Conservation (phyloP, 1,139 yeast genomes). For the Kodamaea fungicola region DNA sequence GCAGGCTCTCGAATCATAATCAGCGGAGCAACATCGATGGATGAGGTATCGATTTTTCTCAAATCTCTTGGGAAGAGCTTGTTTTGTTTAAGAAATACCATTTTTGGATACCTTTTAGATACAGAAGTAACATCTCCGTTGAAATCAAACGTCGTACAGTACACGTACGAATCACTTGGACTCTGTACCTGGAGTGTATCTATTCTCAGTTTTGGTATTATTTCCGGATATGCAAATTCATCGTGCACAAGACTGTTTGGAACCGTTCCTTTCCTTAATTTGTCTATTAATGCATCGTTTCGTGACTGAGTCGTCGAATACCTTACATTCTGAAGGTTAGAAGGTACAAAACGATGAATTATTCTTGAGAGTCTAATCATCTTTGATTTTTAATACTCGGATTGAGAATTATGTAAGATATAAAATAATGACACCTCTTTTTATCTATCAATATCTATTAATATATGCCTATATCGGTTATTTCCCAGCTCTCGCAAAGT, state of each 20-base stretch:
- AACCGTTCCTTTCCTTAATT: constrained; percentile 3
- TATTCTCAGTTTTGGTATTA: constrained; percentile 2
- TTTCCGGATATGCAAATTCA: constrained; percentile 5
- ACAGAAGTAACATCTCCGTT: constrained; percentile 72
- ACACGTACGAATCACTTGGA: constrained; percentile 55
- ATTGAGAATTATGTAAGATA: no score
- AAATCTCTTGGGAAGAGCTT: constrained; percentile 79
- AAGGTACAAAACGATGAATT: no score
- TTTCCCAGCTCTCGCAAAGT: no score
- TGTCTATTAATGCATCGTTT: constrained; percentile 6
- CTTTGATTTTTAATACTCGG: no score
- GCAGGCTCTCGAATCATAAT: constrained; percentile 69
- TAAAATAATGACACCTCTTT: no score
- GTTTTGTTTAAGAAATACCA: constrained; percentile 70
- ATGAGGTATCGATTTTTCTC: constrained; percentile 83
- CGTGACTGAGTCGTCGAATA: constrained; percentile 2
- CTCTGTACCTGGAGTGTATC: constrained; percentile 6
- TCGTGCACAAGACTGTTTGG: constrained; percentile 7
- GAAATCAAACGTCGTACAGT: constrained; percentile 71
- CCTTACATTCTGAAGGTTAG: no score
- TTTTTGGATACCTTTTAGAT: constrained; percentile 73
- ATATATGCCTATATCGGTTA: no score
- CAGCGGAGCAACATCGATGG: constrained; percentile 86
- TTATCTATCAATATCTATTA: no score
- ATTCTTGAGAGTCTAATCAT: no score